Evolutionary conservation across 1,284 basidiomycete genomes (phyloP).

Genomic region (Fomitopsis betulina): DNA sequence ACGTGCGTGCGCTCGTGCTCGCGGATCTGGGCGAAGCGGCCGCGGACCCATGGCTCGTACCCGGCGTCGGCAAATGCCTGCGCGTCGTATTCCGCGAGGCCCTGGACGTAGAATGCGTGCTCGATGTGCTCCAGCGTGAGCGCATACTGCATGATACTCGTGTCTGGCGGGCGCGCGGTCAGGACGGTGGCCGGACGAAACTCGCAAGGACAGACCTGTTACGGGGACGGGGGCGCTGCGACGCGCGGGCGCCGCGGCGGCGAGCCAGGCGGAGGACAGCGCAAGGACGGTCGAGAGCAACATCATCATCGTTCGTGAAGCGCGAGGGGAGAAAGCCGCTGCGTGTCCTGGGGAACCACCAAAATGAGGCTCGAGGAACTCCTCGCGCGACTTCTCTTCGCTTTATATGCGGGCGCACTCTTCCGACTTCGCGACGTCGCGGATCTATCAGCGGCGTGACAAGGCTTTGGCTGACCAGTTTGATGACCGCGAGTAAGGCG

Average conservation of each 20-base stretch:
- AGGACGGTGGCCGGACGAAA: not conserved
- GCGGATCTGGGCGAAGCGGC: conserved; percentile 41
- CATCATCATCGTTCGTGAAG: not conserved
- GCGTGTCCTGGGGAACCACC: not conserved
- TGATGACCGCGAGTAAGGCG: not conserved
- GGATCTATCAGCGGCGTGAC: not conserved
- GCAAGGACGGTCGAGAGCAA: not conserved
- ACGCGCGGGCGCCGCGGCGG: not conserved
- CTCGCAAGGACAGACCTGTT: not conserved
- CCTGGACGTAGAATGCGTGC: conserved; percentile 33
- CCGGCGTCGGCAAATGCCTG: conserved; percentile 41
- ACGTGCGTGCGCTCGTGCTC: conserved; percentile 48
- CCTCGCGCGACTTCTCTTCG: not conserved
- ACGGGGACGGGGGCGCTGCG: not conserved
- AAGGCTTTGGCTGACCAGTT: not conserved
- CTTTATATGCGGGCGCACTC: not conserved
- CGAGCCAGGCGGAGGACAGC: not conserved
- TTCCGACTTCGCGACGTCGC: not conserved
- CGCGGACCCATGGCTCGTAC: conserved; percentile 36
- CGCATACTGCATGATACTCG: conserved; percentile 44
- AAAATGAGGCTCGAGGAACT: not conserved
- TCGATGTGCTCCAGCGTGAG: conserved; percentile 59
- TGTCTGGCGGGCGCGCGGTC: conserved; percentile 18
- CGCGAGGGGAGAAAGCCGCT: not conserved
- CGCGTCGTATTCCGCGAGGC: conserved; percentile 34